Percentiles rank a stretch among this genome's conserved stretches.
Evolutionary conservation across 202 grass and related monocot genomes (phyloP).

Genomic region (Brachypodium distachyon): DNA sequence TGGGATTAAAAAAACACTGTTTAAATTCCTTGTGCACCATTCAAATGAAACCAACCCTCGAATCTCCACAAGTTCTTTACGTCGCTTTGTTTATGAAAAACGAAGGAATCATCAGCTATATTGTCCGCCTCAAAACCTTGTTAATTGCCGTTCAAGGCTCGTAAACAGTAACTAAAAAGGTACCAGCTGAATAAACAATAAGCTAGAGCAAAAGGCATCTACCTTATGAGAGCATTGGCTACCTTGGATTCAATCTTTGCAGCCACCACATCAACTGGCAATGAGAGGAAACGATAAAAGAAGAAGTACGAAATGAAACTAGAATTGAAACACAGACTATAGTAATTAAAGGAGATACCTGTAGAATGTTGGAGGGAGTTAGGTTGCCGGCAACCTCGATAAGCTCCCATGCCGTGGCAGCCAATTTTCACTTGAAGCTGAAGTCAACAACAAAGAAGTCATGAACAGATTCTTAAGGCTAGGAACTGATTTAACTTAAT

Average conservation of each 20-base stretch:
- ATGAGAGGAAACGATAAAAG: background rate
- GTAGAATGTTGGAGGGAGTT: constrained; percentile 27
- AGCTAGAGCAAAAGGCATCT: background rate
- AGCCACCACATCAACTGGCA: constrained; percentile 53
- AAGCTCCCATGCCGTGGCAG: constrained; percentile 45
- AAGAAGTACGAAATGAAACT: background rate
- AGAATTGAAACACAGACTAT: background rate
- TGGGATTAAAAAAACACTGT: background rate
- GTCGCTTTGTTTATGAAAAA: background rate
- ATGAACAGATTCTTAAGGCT: background rate
- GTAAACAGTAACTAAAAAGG: background rate
- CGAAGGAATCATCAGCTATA: background rate
- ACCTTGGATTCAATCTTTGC: constrained; percentile 64
- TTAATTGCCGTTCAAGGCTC: constrained; percentile 6
- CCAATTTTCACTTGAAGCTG: background rate
- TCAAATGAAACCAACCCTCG: background rate
- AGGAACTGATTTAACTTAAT: background rate
- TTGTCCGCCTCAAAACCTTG: background rate
- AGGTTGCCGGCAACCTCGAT: constrained; percentile 34
- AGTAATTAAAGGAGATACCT: constrained; percentile 19
- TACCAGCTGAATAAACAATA: background rate
- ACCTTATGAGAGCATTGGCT: constrained; percentile 63
- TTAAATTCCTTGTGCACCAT: background rate
- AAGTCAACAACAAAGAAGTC: background rate
- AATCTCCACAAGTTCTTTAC: background rate